Percentiles rank a stretch among this genome's conserved stretches.
phyloP scores from a whole-genome alignment of 176 grass and related monocot genomes.

The Ensete ventricosum region DNA sequence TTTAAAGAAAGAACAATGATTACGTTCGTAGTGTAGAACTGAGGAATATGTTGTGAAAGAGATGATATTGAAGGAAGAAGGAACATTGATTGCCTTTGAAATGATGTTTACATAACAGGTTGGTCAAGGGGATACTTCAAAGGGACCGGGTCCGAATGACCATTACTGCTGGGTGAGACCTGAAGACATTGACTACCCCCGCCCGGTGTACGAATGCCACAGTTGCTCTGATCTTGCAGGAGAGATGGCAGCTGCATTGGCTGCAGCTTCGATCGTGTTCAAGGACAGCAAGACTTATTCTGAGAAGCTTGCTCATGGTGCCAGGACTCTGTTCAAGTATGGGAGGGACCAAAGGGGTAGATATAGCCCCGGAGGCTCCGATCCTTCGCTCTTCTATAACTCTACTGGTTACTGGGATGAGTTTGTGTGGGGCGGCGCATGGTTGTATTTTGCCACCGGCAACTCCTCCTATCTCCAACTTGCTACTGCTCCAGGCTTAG shows the following conservation, averaged over 20 bases:
- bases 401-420: slow-evolving; percentile 6
- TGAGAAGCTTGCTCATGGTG: slow-evolving; percentile 4
- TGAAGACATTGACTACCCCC: slow-evolving; percentile 1
- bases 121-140: neutral
- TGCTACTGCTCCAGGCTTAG: neutral
- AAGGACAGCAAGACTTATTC: slow-evolving; percentile 15
- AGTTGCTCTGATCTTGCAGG: slow-evolving; percentile 3
- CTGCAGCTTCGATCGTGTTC: slow-evolving; percentile 4
- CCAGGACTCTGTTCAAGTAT: slow-evolving; percentile 5
- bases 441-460: slow-evolving; percentile 5
- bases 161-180: slow-evolving; percentile 13
- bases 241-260: slow-evolving; percentile 5
- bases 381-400: slow-evolving; percentile 7
- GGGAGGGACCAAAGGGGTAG: slow-evolving; percentile 10
- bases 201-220: slow-evolving; percentile 3
- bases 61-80: too few species aligned
- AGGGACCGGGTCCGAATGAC: neutral
- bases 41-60: too few species aligned
- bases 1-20: too few species aligned
- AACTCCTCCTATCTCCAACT: slow-evolving; percentile 1
- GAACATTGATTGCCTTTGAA: neutral
- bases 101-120: neutral
- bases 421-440: slow-evolving; percentile 9
- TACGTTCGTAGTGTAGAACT: too few species aligned
- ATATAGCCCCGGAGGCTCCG: slow-evolving; percentile 2